Base-by-base conservation (phyloP, 2,329 filamentous ascomycete species). In the Fusarium xylarioides region DNA sequence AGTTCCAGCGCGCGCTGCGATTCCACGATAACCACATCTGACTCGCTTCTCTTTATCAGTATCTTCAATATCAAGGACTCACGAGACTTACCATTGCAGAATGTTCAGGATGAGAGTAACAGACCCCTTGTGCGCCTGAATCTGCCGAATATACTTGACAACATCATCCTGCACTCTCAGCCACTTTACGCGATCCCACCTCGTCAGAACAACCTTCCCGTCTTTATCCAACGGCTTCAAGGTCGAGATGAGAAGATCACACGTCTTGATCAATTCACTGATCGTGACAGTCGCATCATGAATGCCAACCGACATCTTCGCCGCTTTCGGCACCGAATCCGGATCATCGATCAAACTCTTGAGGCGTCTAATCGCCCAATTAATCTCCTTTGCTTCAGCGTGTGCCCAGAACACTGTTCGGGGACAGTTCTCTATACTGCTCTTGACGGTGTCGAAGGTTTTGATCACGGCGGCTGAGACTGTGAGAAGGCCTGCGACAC, bases 241-340 rank as follows among this genome's bases (percentile, higher is more conserved):
- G 11, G 42, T 63, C 0, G 46, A 11, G 1, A 69, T 44, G 3
- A 69, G 65, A 10, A 37, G 18, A 30, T 69, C 66, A 11, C 66
- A 69, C 8, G 66, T 69, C 18, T 53, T 57, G 30, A 69, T 52
- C 30, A 69, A 26, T 15, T 69, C 66, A 8, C 65, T 52, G 8
- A 69, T 69, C 11, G 66, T 69, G 10, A 69, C 35, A 42, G 65
- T 69, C 7, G 66, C 65, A 53, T 69, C 66, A 18, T 69, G 66
- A 35, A 69, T 34, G 4, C 58, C 66, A 21, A 69, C 58, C 11
- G 65, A 69, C 40, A 63, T 69, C 18, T 32, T 35, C 6, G 66
- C 59, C 11, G 66, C 46, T 9, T 64, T 69, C 18, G 66, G 58
- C 11, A 69, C 50, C 14, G 46, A 69, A 28, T 69, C 46, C 2